Conservation (phyloP, 176 grass and related monocot genomes). For the Guadua angustifolia region DNA sequence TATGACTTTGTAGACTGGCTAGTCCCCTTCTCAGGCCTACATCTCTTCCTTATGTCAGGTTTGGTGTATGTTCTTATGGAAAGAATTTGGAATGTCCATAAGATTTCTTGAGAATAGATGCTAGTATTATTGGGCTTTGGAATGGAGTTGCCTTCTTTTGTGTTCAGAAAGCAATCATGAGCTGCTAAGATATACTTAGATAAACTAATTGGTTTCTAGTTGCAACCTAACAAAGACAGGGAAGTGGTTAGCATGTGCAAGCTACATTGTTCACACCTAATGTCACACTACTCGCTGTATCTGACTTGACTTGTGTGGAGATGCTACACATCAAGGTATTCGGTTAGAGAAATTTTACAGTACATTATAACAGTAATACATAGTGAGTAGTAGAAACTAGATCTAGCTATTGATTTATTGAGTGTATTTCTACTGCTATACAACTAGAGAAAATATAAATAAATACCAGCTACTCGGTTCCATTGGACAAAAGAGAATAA, state of each 20-base stretch:
- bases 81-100: slow-evolving; percentile 62
- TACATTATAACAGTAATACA: too few species aligned
- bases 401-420: too few species aligned
- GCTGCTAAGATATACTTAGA: slow-evolving; percentile 28
- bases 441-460: too few species aligned
- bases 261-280: slow-evolving; percentile 41
- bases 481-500: too few species aligned
- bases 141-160: slow-evolving; percentile 27
- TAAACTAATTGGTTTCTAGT: slow-evolving; percentile 40
- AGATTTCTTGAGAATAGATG: slow-evolving; percentile 47
- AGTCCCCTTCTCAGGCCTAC: slow-evolving; percentile 39
- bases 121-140: slow-evolving; percentile 38
- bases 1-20: slow-evolving; percentile 39
- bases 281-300: slow-evolving; percentile 34
- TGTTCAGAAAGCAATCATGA: slow-evolving; percentile 50
- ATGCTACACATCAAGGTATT: slow-evolving; percentile 37
- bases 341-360: too few species aligned
- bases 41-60: slow-evolving; percentile 37
- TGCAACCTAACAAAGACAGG: slow-evolving; percentile 51
- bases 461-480: too few species aligned
- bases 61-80: slow-evolving; percentile 47
- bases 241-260: slow-evolving; percentile 53
- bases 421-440: too few species aligned
- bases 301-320: slow-evolving; percentile 39
- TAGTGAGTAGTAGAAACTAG: too few species aligned